Base-by-base conservation (phyloP, 805 yeast species). In the Ogataea nitratoaversa region DNA sequence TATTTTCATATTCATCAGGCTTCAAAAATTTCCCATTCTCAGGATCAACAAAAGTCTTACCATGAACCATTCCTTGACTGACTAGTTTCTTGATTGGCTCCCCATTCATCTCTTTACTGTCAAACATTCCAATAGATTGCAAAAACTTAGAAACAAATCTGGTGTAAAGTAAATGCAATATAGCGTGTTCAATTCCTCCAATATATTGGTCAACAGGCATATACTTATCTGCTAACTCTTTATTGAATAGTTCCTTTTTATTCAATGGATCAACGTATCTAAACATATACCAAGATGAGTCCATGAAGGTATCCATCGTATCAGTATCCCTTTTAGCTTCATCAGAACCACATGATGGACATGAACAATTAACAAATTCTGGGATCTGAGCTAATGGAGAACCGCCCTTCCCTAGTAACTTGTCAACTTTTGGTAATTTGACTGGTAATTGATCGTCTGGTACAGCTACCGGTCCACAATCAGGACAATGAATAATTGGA, bases 21-120 rank as follows among this genome's bases (percentile, higher is more conserved):
- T 79, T 86, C 48, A 93, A 66, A 59, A 84, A 91, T 41, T 80
- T 65, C 0, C 91, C 93, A 23, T 74, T 82, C 0, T 59, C 62
- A 3, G 96, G 93, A 48, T 90, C 82, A 7, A 70, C 67, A 50
- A 59, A 85, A 0, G 99, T 93, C 54, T 77, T 79, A 3, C 97
- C 98, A 46, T 91, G 96, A 3, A 93, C 99, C 99, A 93, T 93
- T 14, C 99, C 99, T 60, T 91, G 98, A 2, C 97, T 90, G 2
- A 91, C 81, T 27, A 93, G 68, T 44, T 74, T 75, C 41, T 67
- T 73, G 55, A 93, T 79, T 2, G 99, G 99, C 56, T 93, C 99
- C 19, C 86, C 88, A 3, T 65, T 64, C 35, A 67, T 49, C 2
- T 60, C 57, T 2, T 68, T 59, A 6, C 88, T 88, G 38, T 74